Conservation (phyloP, 306 rosid species). For the Hylodesmum podocarpum region DNA sequence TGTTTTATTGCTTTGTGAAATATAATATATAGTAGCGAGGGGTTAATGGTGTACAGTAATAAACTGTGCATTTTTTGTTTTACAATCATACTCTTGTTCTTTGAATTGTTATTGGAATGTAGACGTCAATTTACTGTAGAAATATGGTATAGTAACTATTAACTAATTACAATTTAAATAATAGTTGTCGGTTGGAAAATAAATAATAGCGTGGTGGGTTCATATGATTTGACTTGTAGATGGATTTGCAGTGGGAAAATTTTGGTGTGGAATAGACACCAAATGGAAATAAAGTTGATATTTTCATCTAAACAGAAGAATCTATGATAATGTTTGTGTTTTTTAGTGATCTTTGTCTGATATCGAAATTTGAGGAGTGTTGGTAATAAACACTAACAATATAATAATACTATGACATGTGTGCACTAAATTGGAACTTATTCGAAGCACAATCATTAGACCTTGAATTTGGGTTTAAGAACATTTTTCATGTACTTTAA, state of each 20-base stretch:
- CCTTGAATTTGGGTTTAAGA: background rate
- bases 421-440: background rate
- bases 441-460: slow-evolving; percentile 3
- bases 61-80: slow-evolving; percentile 42
- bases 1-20: slow-evolving; percentile 48
- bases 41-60: slow-evolving; percentile 54
- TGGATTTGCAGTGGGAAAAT: slow-evolving; percentile 5
- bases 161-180: background rate
- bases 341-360: slow-evolving; percentile 24
- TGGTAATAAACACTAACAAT: slow-evolving; percentile 1
- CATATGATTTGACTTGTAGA: slow-evolving; percentile 23
- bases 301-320: background rate
- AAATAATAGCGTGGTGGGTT: background rate
- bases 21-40: slow-evolving; percentile 39
- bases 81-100: slow-evolving; percentile 33
- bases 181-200: background rate
- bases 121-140: slow-evolving; percentile 32
- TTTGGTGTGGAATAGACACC: background rate
- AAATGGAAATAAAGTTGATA: background rate
- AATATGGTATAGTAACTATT: slow-evolving; percentile 17
- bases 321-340: slow-evolving; percentile 7
- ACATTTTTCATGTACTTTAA: background rate
- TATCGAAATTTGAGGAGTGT: slow-evolving; percentile 19
- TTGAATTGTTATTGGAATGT: slow-evolving; percentile 25
- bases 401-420: background rate